Percentiles rank a stretch among this genome's conserved stretches.
These are phyloP conservation scores for Candida chauliodis DNA, from an alignment of 805 yeast genomes.

Conservation along the genomic window DNA sequence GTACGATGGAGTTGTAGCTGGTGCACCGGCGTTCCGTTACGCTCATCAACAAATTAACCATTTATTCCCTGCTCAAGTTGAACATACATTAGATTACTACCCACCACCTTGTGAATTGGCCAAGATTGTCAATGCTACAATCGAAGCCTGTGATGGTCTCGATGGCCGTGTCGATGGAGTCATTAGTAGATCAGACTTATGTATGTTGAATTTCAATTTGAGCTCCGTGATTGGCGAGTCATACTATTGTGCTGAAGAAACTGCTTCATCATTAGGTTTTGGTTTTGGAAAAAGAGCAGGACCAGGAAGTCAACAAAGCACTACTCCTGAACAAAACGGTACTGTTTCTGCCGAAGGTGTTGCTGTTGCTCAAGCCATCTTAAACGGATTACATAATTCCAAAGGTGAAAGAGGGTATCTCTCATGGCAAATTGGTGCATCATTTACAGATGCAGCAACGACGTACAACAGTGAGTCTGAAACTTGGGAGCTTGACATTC, in stretches of 20 bases:
- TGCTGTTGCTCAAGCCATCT: neutral
- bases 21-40: neutral
- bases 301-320: neutral
- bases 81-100: neutral
- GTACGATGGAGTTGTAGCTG: neutral
- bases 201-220: neutral
- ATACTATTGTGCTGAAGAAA: neutral
- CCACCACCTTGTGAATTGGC: conserved; percentile 3
- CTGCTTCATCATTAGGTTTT: neutral
- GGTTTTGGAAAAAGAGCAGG: neutral
- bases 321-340: conserved; percentile 1
- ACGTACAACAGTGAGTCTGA: neutral
- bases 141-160: neutral
- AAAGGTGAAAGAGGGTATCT: conserved; percentile 1
- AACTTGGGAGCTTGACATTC: neutral
- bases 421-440: neutral
- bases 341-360: neutral
- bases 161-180: neutral
- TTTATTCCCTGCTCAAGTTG: neutral
- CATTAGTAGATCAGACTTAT: neutral
- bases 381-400: neutral
- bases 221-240: neutral
- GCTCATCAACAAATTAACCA: neutral
- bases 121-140: neutral
- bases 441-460: neutral